Evolutionary conservation across 164 flowering plant species (phyloP).

Genomic region (Vitis vinifera): ASM3070453v1 NC_081815.1:18695001-18695500

Average conservation of each 20-base stretch:
- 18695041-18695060: neutral
- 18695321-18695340: constrained; percentile 99
- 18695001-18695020: neutral
- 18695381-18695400: neutral
- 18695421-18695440: constrained; percentile 92
- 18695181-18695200: constrained; percentile 93
- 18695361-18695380: neutral
- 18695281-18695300: constrained; percentile 93
- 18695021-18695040: neutral
- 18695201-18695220: constrained; percentile 97
- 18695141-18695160: neutral
- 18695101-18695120: too few relatives aligned
- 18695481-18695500: constrained; percentile 89
- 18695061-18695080: neutral
- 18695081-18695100: too few relatives aligned
- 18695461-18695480: constrained; percentile 89
- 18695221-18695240: constrained; percentile 88
- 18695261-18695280: constrained; percentile 91
- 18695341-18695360: constrained; percentile 6
- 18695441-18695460: constrained; percentile 83
- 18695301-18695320: constrained; percentile 87
- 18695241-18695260: constrained; percentile 99
- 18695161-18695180: neutral
- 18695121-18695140: neutral
- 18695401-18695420: constrained; percentile 59